A percentile compares a stretch with the other conserved stretches of the same genome.
phyloP scores from a whole-genome alignment of 2,329 filamentous ascomycete species.

The Colletotrichum cereale region DNA sequence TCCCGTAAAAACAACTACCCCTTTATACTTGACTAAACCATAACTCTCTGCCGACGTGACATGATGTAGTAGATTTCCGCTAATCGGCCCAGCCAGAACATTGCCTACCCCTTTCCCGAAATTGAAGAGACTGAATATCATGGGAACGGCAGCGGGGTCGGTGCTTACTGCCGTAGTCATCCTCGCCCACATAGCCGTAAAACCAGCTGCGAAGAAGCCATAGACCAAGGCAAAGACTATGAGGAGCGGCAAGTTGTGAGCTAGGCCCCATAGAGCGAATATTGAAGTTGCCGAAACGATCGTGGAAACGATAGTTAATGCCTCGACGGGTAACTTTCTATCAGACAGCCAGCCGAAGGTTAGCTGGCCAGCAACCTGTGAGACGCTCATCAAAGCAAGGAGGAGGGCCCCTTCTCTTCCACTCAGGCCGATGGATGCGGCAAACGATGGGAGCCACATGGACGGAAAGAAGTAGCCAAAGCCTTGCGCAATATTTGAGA shows the following conservation, averaged over 20 bases:
- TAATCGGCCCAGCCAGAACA: slow-evolving; percentile 44
- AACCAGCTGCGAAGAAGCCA: slow-evolving; percentile 66
- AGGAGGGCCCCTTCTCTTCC: slow-evolving; percentile 58
- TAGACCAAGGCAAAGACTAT: slow-evolving; percentile 65
- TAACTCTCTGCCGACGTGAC: background rate
- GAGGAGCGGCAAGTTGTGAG: slow-evolving; percentile 52
- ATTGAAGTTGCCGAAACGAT: no score
- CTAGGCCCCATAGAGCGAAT: no score
- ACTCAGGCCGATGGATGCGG: slow-evolving; percentile 49
- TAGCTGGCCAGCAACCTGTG: slow-evolving; percentile 58
- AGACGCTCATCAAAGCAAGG: slow-evolving; percentile 60
- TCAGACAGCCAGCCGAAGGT: no score
- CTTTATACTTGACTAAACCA: no score
- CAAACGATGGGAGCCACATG: no score
- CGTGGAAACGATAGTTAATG: no score
- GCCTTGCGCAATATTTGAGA: no score
- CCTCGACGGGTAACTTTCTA: no score
- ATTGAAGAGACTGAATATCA: slow-evolving; percentile 45
- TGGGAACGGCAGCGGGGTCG: slow-evolving; percentile 43
- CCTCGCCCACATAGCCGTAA: slow-evolving; percentile 44
- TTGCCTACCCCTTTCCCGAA: slow-evolving; percentile 48
- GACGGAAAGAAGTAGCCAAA: no score
- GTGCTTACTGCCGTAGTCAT: slow-evolving; percentile 46
- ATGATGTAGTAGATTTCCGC: slow-evolving; percentile 41
- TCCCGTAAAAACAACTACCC: no score